Evolutionary conservation across 1,284 basidiomycete species (phyloP), one percentile per base, ranked within the genome.

Genomic region (Apiotrichum sp.): DNA sequence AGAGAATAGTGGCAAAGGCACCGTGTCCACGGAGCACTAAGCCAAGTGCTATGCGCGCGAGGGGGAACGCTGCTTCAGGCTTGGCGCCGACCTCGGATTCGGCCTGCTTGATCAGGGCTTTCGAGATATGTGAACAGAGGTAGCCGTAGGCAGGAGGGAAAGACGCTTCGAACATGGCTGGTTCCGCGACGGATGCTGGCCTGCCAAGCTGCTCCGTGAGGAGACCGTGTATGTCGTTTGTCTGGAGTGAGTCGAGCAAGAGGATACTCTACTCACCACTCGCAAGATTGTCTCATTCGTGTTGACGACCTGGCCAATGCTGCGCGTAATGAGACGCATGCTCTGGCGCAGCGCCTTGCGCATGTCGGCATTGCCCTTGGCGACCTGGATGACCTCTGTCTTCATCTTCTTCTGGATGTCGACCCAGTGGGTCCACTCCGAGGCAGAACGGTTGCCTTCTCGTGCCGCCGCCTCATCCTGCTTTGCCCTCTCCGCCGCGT

Each of bases 61-160:
- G 81, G 0, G 95, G 93, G 46, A 83, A 81, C 0, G 92, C 93
- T 8, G 87, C 87, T 39, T 85, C 84, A 64, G 88, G 85, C 74
- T 93, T 89, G 2, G 91, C 92, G 2, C 88, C 85, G 6, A 97
- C 90, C 75, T 98, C 95, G 0, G 86, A 88, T 77, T 97, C 93
- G 6, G 93, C 93, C 79, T 98, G 96, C 38, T 88, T 82, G 45
- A 98, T 84, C 56, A 98, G 84, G 39, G 86, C 81, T 71, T 98
- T 98, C 52, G 89, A 80, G 29, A 96, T 81, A 22, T 93, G 88
- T 31, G 89, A 93, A 31, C 95, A 82, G 14, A 88, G 81, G 63
- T 91, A 89, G 48, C 80, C 76, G 74, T 93, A 95, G 10, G 76
- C 69, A 4, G 62, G 53, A 2, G 48, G 9, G 57, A 44, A 49